phyloP scores from a whole-genome alignment of 2,329 filamentous ascomycete genomes.

The Cytospora leucostoma region DNA sequence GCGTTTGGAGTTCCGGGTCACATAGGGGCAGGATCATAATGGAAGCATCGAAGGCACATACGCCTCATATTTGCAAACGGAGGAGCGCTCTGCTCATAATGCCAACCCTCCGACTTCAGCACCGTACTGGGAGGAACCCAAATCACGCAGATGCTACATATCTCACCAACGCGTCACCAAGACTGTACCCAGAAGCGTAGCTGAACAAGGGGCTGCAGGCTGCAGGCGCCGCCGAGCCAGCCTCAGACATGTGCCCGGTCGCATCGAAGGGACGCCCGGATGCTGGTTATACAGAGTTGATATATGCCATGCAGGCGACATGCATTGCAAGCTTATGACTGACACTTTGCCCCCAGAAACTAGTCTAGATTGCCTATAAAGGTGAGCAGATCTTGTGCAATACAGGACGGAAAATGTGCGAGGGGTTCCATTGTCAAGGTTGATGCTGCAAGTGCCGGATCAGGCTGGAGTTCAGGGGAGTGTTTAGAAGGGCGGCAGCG shows the following conservation, averaged over 20 bases:
- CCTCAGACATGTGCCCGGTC: constrained; percentile 78
- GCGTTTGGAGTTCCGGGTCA: constrained; percentile 27
- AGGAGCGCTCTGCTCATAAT: neutral
- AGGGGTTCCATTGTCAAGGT: no score
- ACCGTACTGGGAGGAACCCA: neutral
- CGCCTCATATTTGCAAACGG: neutral
- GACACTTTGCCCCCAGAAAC: no score
- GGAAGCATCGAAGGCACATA: neutral
- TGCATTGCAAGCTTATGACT: no score
- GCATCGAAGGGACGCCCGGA: constrained; percentile 75
- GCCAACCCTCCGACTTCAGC: neutral
- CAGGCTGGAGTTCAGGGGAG: no score
- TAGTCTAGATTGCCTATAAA: no score
- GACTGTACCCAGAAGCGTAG: constrained; percentile 84
- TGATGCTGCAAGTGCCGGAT: no score
- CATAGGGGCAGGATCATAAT: constrained; percentile 16
- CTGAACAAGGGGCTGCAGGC: constrained; percentile 80
- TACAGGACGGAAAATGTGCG: no score
- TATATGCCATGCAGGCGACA: constrained; percentile 46
- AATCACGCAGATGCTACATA: constrained; percentile 46
- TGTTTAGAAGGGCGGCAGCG: no score
- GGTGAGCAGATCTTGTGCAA: no score
- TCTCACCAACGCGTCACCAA: constrained; percentile 78
- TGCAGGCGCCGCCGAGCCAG: constrained; percentile 74
- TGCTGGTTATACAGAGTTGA: constrained; percentile 45